Conservation (phyloP, 371 early-diverging fungal genomes). For the Phascolomyces articulosus region DNA sequence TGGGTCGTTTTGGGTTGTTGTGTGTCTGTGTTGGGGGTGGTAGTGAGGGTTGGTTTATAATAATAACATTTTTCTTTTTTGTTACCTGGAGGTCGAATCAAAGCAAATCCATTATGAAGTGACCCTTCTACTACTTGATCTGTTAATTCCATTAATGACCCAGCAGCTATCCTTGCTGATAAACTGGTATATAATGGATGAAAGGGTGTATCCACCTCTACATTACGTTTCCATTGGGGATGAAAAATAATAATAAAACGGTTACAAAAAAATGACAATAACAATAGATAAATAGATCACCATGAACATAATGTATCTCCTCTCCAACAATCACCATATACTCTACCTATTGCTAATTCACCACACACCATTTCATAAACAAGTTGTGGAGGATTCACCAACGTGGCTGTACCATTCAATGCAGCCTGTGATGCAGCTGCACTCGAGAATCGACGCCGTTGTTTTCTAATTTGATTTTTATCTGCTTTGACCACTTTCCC, state of each 20-base stretch:
- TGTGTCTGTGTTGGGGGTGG: too few relatives aligned
- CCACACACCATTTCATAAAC: conserved; percentile 60
- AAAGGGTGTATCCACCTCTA: conserved; percentile 63
- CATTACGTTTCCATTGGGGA: too few relatives aligned
- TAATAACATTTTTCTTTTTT: not conserved
- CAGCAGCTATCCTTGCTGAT: conserved; percentile 61
- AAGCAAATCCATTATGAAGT: conserved; percentile 66
- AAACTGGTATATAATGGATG: conserved; percentile 54
- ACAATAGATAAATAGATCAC: too few relatives aligned
- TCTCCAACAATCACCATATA: too few relatives aligned
- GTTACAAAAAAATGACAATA: too few relatives aligned
- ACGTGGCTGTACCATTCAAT: conserved; percentile 10
- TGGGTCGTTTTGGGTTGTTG: too few relatives aligned
- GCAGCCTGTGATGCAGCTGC: conserved; percentile 31
- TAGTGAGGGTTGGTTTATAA: too few relatives aligned
- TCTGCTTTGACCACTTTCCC: conserved; percentile 80
- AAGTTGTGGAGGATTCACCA: conserved; percentile 52
- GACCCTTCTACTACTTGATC: conserved; percentile 57
- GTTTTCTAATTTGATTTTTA: conserved; percentile 96
- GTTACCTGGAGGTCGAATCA: conserved; percentile 65
- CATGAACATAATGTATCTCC: too few relatives aligned
- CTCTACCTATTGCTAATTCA: conserved; percentile 53
- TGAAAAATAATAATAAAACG: too few relatives aligned
- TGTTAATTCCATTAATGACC: conserved; percentile 56
- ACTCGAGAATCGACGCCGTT: conserved; percentile 39